phyloP scores from a whole-genome alignment of 129 eudicot genomes.

The Heracleum sosnowskyi region DNA sequence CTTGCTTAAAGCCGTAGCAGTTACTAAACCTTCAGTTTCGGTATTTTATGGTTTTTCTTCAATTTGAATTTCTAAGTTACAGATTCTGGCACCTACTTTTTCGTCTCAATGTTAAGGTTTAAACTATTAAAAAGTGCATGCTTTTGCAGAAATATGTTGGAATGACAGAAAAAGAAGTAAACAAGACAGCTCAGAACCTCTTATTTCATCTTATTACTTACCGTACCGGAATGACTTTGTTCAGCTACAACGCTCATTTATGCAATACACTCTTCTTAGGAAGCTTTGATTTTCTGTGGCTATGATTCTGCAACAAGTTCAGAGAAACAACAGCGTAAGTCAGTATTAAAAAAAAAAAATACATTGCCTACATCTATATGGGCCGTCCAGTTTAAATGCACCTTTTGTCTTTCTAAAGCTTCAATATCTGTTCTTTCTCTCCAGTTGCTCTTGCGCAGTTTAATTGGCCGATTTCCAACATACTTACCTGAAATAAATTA shows the following conservation, averaged over 20 bases:
- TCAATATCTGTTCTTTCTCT: slow-evolving; percentile 82
- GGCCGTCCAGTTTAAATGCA: slow-evolving; percentile 1
- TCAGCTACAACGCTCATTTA: slow-evolving; percentile 41
- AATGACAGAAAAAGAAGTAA: neutral
- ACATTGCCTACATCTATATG: neutral
- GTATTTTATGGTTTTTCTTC: neutral
- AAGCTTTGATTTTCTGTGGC: slow-evolving; percentile 56
- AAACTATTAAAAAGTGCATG: neutral
- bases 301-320: slow-evolving; percentile 51
- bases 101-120: neutral
- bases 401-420: slow-evolving; percentile 88
- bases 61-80: neutral
- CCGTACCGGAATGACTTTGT: neutral
- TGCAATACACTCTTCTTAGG: slow-evolving; percentile 82
- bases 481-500: slow-evolving; percentile 54
- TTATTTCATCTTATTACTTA: neutral
- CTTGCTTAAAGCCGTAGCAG: neutral
- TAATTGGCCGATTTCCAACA: slow-evolving; percentile 94
- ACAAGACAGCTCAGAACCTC: neutral
- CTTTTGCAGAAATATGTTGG: neutral
- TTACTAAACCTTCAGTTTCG: neutral
- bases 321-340: neutral
- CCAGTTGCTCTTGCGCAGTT: slow-evolving; percentile 97
- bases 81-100: neutral
- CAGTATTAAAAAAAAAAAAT: neutral